Conservation (phyloP, 345 rosid species). For the Ceriops decandra region DNA sequence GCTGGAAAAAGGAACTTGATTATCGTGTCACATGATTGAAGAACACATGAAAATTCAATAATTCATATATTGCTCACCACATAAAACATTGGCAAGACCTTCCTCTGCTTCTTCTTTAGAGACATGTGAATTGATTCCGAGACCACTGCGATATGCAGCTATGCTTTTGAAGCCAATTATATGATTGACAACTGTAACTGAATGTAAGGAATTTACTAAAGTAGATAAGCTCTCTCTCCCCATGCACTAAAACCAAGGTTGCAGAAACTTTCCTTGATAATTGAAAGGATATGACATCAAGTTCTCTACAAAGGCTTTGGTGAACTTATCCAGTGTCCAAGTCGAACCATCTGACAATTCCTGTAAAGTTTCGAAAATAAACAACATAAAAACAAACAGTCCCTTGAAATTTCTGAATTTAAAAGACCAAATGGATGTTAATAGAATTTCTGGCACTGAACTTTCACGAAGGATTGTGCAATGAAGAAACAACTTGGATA, state of each 20-base stretch:
- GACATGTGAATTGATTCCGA: slow-evolving; percentile 66
- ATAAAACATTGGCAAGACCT: slow-evolving; percentile 63
- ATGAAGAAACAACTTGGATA: background rate
- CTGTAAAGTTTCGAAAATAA: slow-evolving; percentile 30
- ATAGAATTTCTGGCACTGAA: background rate
- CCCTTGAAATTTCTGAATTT: background rate
- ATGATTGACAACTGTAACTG: slow-evolving; percentile 47
- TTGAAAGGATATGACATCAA: slow-evolving; percentile 83
- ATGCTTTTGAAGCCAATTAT: slow-evolving; percentile 75
- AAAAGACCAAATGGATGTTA: background rate
- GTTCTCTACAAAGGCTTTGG: slow-evolving; percentile 42
- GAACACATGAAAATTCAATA: slow-evolving; percentile 7
- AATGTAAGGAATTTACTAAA: slow-evolving; percentile 45
- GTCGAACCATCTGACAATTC: slow-evolving; percentile 40
- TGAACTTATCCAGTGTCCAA: slow-evolving; percentile 73
- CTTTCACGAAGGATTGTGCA: background rate
- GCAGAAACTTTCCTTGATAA: slow-evolving; percentile 15
- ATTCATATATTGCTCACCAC: slow-evolving; percentile 38
- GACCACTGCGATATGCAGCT: slow-evolving; percentile 91
- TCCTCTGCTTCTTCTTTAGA: slow-evolving; percentile 56
- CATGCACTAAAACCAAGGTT: slow-evolving; percentile 2
- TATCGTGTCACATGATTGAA: slow-evolving; percentile 13
- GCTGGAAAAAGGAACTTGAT: slow-evolving; percentile 43
- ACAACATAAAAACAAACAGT: slow-evolving; percentile 1
- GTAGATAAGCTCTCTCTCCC: background rate